Evolutionary conservation across 345 rosid genomes (phyloP).

Genomic region (Abelmoschus esculentus): DNA sequence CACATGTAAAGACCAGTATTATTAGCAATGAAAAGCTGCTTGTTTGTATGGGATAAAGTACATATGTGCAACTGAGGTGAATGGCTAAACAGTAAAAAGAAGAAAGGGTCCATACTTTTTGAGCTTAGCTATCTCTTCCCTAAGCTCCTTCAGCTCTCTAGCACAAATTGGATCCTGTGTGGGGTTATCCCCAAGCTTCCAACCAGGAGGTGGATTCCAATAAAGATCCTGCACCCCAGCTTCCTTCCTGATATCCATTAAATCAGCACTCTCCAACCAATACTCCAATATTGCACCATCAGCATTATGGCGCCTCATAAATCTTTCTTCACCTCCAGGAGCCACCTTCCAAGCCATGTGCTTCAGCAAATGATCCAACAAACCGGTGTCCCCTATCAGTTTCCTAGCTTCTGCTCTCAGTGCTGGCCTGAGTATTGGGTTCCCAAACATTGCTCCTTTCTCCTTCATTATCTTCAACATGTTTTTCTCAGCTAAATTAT

Average conservation of each 20-base stretch:
- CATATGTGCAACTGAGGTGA: too few species aligned
- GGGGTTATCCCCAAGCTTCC: conserved; percentile 54
- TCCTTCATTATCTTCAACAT: conserved; percentile 84
- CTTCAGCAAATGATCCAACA: conserved; percentile 85
- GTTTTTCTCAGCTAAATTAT: conserved; percentile 71
- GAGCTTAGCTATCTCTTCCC: conserved; percentile 35
- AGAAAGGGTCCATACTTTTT: conserved; percentile 30
- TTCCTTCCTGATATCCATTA: conserved; percentile 56
- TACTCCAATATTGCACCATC: conserved; percentile 98
- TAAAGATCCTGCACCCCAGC: conserved; percentile 88
- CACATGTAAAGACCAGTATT: background rate
- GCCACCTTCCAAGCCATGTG: conserved; percentile 95
- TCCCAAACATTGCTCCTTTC: conserved; percentile 57
- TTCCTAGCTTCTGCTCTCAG: conserved; percentile 73
- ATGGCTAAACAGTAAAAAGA: background rate
- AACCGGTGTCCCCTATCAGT: conserved; percentile 90
- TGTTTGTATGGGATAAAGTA: too few species aligned
- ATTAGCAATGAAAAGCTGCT: background rate
- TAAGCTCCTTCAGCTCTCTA: conserved; percentile 47
- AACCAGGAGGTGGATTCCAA: conserved; percentile 93
- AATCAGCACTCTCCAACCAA: conserved; percentile 78
- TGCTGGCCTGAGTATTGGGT: conserved; percentile 64
- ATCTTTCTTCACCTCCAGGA: conserved; percentile 79
- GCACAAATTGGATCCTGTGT: conserved; percentile 77
- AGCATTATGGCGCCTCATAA: conserved; percentile 79